phyloP scores from a whole-genome alignment of 805 yeast genomes.

The Myxozyma geophila region DNA sequence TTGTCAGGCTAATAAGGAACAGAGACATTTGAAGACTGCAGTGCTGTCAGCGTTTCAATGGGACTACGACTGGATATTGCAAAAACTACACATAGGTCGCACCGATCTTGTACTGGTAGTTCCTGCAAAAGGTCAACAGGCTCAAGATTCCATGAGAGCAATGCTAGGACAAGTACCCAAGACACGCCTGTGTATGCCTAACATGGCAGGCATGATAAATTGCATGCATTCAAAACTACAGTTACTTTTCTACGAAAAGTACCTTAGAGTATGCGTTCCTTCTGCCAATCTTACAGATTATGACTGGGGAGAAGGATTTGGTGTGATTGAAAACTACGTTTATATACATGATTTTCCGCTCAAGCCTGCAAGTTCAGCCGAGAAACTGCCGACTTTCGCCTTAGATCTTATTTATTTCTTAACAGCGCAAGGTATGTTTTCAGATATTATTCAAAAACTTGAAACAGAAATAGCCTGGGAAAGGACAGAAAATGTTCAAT shows the following conservation, averaged over 20 bases:
- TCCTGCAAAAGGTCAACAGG: slow-evolving; percentile 31
- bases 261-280: slow-evolving; percentile 37
- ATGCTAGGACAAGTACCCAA: slow-evolving; percentile 18
- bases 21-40: slow-evolving; percentile 22
- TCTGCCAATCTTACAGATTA: slow-evolving; percentile 39
- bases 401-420: slow-evolving; percentile 32
- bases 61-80: slow-evolving; percentile 34
- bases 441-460: slow-evolving; percentile 28
- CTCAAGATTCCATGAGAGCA: slow-evolving; percentile 3
- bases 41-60: slow-evolving; percentile 35
- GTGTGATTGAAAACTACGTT: slow-evolving; percentile 37
- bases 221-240: slow-evolving; percentile 40
- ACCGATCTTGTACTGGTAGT: slow-evolving; percentile 29
- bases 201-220: slow-evolving; percentile 28
- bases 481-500: slow-evolving; percentile 34
- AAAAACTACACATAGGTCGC: slow-evolving; percentile 23
- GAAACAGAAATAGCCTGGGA: slow-evolving; percentile 31
- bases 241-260: slow-evolving; percentile 35
- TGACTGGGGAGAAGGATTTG: slow-evolving; percentile 40
- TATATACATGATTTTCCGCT: slow-evolving; percentile 37
- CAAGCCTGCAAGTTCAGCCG: not conserved
- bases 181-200: slow-evolving; percentile 31
- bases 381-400: slow-evolving; percentile 30
- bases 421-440: slow-evolving; percentile 30
- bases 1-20: not conserved